A percentile compares a stretch with the other conserved stretches of the same genome.
phyloP scores from a whole-genome alignment of 202 grass and related monocot genomes.

The Panicum hallii region DNA sequence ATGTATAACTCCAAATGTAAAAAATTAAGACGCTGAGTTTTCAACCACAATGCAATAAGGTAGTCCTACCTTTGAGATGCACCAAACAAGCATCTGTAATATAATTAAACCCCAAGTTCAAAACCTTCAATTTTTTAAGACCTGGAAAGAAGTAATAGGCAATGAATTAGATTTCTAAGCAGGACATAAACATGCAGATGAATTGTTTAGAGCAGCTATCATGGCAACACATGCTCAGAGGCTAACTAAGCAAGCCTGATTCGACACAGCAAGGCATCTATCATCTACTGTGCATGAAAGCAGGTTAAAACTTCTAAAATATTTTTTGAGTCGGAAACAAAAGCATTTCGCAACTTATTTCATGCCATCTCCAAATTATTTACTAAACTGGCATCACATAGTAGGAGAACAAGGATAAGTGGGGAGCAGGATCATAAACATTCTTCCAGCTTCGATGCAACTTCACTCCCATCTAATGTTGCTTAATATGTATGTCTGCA shows the following conservation, averaged over 20 bases:
- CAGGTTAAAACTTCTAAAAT: not conserved
- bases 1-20: conserved; percentile 6
- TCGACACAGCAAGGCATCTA: not conserved
- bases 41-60: conserved; percentile 16
- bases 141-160: conserved; percentile 44
- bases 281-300: not conserved
- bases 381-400: not conserved
- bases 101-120: conserved; percentile 88
- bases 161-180: conserved; percentile 22
- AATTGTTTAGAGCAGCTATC: not conserved
- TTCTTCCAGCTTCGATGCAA: conserved; percentile 27
- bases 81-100: conserved; percentile 86
- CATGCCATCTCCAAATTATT: not conserved
- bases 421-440: not conserved
- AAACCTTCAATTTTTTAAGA: conserved; percentile 53
- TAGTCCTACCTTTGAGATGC: conserved; percentile 79
- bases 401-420: not conserved
- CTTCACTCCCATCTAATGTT: not conserved
- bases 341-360: not conserved
- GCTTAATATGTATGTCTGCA: not conserved
- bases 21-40: not conserved
- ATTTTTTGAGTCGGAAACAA: not conserved
- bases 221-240: conserved; percentile 5
- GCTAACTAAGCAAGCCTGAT: not conserved
- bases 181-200: not conserved